Conservation (phyloP, 805 yeast species). For the Myxozyma nipponensis region DNA sequence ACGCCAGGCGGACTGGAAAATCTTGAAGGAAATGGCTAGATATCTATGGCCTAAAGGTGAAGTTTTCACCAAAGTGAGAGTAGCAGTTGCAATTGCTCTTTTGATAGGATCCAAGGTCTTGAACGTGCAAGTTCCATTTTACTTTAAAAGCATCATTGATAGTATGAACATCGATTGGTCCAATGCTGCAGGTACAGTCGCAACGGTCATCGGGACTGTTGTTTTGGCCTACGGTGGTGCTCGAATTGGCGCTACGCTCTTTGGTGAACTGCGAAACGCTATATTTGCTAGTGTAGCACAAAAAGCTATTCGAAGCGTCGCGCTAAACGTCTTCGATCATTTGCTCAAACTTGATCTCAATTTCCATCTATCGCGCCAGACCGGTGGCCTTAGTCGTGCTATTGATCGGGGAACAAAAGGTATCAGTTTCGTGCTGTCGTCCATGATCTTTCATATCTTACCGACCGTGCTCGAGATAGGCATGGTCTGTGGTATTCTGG, state of each 20-base stretch:
- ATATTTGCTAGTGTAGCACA: slow-evolving; percentile 95
- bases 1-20: slow-evolving; percentile 35
- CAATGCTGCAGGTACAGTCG: slow-evolving; percentile 56
- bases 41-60: slow-evolving; percentile 80
- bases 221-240: slow-evolving; percentile 90
- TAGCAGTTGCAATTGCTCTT: slow-evolving; percentile 66
- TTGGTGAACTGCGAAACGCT: slow-evolving; percentile 94
- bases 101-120: slow-evolving; percentile 76
- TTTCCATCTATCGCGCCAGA: slow-evolving; percentile 86
- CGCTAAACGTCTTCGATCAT: slow-evolving; percentile 80
- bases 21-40: slow-evolving; percentile 58
- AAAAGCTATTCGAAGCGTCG: slow-evolving; percentile 85
- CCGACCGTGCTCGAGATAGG: slow-evolving; percentile 91
- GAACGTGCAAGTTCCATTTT: slow-evolving; percentile 95
- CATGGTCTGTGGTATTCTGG: slow-evolving; percentile 87
- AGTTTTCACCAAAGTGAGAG: slow-evolving; percentile 64
- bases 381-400: slow-evolving; percentile 94
- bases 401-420: slow-evolving; percentile 98
- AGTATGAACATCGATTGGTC: slow-evolving; percentile 90
- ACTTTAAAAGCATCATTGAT: slow-evolving; percentile 83
- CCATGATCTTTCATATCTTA: slow-evolving; percentile 96
- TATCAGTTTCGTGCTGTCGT: slow-evolving; percentile 83
- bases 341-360: slow-evolving; percentile 78
- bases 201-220: slow-evolving; percentile 61
- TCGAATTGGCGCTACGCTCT: slow-evolving; percentile 86